Percentiles rank a stretch among this genome's conserved stretches.
Evolutionary conservation across 176 grass and related monocot species (phyloP).

Genomic region (Tillandsia fasciculata): DNA sequence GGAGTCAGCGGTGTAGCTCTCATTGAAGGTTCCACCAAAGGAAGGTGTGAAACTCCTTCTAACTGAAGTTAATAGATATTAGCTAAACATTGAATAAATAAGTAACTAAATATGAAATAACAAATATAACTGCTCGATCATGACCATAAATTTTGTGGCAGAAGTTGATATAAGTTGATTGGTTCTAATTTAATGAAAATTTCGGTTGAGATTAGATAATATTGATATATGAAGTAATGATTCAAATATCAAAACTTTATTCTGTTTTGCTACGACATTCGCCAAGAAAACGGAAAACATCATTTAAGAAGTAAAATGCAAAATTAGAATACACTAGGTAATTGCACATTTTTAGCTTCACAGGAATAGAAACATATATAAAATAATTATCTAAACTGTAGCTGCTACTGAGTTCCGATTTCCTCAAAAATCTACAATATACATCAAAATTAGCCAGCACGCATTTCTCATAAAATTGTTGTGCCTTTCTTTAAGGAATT

Average conservation of each 20-base stretch:
- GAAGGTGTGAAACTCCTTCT: conserved; percentile 79
- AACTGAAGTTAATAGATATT: conserved; percentile 35
- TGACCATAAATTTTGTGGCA: background rate
- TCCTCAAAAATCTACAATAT: too few species aligned
- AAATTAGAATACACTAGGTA: too few species aligned
- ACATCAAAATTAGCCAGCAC: too few species aligned
- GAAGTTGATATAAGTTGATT: background rate
- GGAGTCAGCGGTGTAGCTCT: conserved; percentile 60
- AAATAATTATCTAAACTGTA: too few species aligned
- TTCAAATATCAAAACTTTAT: background rate
- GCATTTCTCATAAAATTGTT: too few species aligned
- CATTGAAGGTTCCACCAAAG: conserved; percentile 57
- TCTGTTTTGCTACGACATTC: too few species aligned
- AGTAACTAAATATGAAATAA: background rate
- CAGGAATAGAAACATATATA: too few species aligned
- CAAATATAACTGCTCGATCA: background rate
- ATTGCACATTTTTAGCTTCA: too few species aligned
- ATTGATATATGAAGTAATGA: background rate
- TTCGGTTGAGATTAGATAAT: background rate
- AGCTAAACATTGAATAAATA: background rate
- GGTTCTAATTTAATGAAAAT: background rate
- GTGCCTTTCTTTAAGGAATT: too few species aligned
- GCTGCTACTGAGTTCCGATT: too few species aligned
- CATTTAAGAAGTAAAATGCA: too few species aligned
- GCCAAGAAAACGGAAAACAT: too few species aligned